Evolutionary conservation across 2,329 filamentous ascomycete genomes (phyloP).

Genomic region (Westerdykella ornata): DNA sequence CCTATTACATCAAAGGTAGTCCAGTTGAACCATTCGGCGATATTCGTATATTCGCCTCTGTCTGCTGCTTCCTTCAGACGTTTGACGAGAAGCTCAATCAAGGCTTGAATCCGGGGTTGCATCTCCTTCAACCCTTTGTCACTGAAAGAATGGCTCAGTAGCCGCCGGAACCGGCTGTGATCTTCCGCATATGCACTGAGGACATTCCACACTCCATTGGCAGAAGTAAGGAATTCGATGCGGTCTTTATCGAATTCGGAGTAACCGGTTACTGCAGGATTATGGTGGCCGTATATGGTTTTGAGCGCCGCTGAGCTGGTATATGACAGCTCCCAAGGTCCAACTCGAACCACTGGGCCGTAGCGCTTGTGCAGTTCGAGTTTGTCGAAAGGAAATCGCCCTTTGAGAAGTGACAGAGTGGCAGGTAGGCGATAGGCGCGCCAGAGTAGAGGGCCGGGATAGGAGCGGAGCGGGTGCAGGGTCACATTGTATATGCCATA

Average conservation of each 20-base stretch:
- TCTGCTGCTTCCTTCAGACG: conserved; percentile 19
- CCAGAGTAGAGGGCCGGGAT: conserved; percentile 27
- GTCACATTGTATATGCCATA: conserved; percentile 23
- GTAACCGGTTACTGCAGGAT: conserved; percentile 3
- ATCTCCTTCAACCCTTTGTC: conserved; percentile 37
- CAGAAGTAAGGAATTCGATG: not conserved
- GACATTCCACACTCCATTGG: conserved; percentile 1
- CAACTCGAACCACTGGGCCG: conserved; percentile 43
- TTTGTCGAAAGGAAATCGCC: not conserved
- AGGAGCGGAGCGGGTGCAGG: conserved; percentile 21
- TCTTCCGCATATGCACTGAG: conserved; percentile 3
- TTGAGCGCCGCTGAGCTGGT: conserved; percentile 34
- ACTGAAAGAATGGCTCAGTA: conserved; percentile 38
- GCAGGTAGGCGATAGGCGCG: conserved; percentile 7
- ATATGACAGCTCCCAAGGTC: conserved; percentile 45
- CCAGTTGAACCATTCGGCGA: conserved; percentile 10
- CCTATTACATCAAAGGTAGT: conserved; percentile 27
- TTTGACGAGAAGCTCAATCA: conserved; percentile 32
- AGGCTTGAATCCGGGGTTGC: conserved; percentile 29
- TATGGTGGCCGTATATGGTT: conserved; percentile 33
- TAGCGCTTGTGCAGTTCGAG: conserved; percentile 20
- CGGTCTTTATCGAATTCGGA: conserved; percentile 11
- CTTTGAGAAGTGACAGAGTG: not conserved
- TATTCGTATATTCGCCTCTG: conserved; percentile 1
- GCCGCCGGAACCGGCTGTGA: conserved; percentile 18